Evolutionary conservation across 208 protist species (phyloP).

Genomic region (Wallacemonas sp.): DNA sequence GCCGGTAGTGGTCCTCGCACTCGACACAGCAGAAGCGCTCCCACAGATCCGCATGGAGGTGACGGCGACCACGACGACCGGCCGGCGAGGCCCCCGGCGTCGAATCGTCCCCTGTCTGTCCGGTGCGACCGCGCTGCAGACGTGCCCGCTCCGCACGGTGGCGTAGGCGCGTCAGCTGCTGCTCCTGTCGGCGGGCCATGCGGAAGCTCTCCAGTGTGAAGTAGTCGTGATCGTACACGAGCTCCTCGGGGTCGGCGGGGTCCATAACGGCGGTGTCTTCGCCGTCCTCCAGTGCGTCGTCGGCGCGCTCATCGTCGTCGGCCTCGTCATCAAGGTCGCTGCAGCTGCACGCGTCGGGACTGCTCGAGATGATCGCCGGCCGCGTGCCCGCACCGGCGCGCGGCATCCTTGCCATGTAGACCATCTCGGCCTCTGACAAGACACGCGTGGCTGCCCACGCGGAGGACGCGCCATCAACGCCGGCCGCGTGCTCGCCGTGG

Average conservation of each 20-base stretch:
- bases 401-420: neutral
- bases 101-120: neutral
- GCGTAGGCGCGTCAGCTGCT: slow-evolving; percentile 37
- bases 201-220: slow-evolving; percentile 63
- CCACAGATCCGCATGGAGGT: slow-evolving; percentile 14
- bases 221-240: slow-evolving; percentile 70
- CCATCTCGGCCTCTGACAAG: slow-evolving; percentile 15
- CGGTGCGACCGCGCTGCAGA: slow-evolving; percentile 3
- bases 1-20: slow-evolving; percentile 49
- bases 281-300: slow-evolving; percentile 4
- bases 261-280: slow-evolving; percentile 14
- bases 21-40: slow-evolving; percentile 72
- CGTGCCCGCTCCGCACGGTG: slow-evolving; percentile 15
- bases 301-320: neutral
- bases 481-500: neutral
- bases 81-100: slow-evolving; percentile 3
- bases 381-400: neutral
- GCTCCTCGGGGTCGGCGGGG: slow-evolving; percentile 31
- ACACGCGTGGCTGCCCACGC: neutral
- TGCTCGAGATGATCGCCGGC: slow-evolving; percentile 6
- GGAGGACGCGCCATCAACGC: neutral
- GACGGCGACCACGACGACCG: slow-evolving; percentile 26
- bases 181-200: slow-evolving; percentile 43
- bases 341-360: slow-evolving; percentile 3
- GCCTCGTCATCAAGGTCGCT: slow-evolving; percentile 11